These are phyloP conservation scores for Kluyveromyces siamensis DNA, from an alignment of 805 yeast genomes.

Conservation along the genomic window DNA sequence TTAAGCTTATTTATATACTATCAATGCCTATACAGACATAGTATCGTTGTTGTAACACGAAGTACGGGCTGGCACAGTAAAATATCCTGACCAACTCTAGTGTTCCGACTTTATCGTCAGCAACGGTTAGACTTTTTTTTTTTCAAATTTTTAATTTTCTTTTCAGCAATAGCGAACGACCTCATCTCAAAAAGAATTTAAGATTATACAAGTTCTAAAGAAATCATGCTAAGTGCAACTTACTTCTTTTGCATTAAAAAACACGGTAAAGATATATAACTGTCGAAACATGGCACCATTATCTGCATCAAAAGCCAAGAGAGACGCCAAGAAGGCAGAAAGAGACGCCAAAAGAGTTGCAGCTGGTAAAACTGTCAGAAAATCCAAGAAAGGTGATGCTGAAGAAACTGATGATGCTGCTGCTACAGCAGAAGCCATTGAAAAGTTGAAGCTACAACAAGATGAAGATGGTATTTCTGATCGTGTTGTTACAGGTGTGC, in stretches of 20 bases:
- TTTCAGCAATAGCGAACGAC: background rate
- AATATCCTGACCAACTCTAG: background rate
- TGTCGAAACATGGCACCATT: conserved; percentile 32
- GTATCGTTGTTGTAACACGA: too few species aligned
- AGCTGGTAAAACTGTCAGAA: conserved; percentile 47
- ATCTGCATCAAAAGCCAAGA: conserved; percentile 94
- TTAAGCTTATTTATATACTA: background rate
- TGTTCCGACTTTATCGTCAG: background rate
- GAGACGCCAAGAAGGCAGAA: conserved; percentile 93
- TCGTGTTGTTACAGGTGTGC: conserved; percentile 96
- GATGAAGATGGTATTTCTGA: conserved; percentile 93
- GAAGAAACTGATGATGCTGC: conserved; percentile 44
- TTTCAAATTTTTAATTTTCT: background rate
- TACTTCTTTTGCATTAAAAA: background rate
- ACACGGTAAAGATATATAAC: background rate
- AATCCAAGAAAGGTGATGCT: conserved; percentile 47
- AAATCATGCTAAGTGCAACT: background rate
- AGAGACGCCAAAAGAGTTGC: conserved; percentile 95
- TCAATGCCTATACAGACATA: background rate
- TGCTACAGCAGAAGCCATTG: conserved; percentile 63
- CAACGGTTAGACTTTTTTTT: background rate
- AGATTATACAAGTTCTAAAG: background rate
- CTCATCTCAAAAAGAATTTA: background rate
- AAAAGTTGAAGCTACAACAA: conserved; percentile 82
- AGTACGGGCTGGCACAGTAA: too few species aligned